Evolutionary conservation across 148 eudicot genomes (phyloP).

Genomic region (Arctostaphylos glauca): DNA sequence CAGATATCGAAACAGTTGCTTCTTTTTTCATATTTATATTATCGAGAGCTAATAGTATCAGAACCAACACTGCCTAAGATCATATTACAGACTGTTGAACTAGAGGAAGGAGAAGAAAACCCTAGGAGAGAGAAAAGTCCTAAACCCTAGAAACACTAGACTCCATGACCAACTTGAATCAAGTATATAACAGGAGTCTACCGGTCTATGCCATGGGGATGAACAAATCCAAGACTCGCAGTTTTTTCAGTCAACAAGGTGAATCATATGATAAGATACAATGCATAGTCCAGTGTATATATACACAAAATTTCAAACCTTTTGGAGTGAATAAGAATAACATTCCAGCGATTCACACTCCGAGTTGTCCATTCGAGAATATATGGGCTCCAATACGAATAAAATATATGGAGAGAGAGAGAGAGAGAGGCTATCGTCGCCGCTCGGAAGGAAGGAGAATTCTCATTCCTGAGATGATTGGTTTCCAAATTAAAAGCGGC

Average conservation of each 20-base stretch:
- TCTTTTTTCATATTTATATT: not conserved
- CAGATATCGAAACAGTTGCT: not conserved
- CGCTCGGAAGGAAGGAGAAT: not conserved
- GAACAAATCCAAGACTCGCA: not conserved
- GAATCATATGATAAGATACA: no score
- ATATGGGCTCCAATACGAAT: not conserved
- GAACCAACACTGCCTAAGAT: not conserved
- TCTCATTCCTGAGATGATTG: not conserved
- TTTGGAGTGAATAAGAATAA: not conserved
- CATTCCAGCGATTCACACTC: not conserved
- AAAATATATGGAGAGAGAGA: not conserved
- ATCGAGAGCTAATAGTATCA: not conserved
- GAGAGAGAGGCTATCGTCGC: not conserved
- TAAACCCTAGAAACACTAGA: not conserved
- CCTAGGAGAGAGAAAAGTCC: not conserved
- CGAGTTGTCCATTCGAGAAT: not conserved
- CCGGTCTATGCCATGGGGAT: not conserved
- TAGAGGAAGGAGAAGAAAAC: not conserved
- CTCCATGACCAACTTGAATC: not conserved
- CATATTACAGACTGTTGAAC: not conserved
- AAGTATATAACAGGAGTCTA: not conserved
- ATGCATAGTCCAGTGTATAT: no score
- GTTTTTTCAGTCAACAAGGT: not conserved
- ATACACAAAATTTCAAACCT: slow-evolving; percentile 11
- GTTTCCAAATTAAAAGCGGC: not conserved